phyloP scores from a whole-genome alignment of 345 rosid genomes.

The Syzygium aromaticum region DNA sequence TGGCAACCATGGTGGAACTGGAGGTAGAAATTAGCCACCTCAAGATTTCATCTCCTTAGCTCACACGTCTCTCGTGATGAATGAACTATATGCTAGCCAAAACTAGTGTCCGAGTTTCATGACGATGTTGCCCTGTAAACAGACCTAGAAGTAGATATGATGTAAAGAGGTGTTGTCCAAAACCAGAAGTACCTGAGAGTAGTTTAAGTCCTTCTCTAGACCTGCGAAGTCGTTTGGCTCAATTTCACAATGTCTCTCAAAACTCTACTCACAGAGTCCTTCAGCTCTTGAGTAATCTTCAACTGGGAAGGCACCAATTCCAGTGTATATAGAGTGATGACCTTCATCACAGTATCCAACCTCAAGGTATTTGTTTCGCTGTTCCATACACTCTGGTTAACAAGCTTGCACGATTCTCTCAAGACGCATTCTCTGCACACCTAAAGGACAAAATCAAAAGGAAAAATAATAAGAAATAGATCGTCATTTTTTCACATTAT shows the following conservation, averaged over 20 bases:
- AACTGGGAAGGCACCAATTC: slow-evolving; percentile 38
- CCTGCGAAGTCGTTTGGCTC: slow-evolving; percentile 21
- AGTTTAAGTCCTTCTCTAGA: background rate
- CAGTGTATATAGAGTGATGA: slow-evolving; percentile 43
- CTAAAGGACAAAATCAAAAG: slow-evolving; percentile 21
- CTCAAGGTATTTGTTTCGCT: slow-evolving; percentile 28
- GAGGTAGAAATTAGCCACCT: background rate
- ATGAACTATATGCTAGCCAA: background rate
- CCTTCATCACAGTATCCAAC: slow-evolving; percentile 51
- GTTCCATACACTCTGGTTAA: slow-evolving; percentile 44
- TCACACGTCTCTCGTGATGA: background rate
- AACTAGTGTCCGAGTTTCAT: background rate
- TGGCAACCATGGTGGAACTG: background rate
- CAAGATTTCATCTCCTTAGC: background rate
- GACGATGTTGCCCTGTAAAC: background rate
- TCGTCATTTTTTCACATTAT: background rate
- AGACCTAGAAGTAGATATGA: background rate
- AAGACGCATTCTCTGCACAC: slow-evolving; percentile 59
- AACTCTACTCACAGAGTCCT: slow-evolving; percentile 36
- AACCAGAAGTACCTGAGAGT: background rate
- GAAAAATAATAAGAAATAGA: background rate
- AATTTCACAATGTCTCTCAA: slow-evolving; percentile 45
- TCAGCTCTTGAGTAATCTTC: slow-evolving; percentile 44
- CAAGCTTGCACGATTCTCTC: slow-evolving; percentile 53
- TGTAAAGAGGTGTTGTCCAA: background rate